phyloP scores from a whole-genome alignment of 768 basidiomycete genomes.

The Glaciozyma antarctica region DNA sequence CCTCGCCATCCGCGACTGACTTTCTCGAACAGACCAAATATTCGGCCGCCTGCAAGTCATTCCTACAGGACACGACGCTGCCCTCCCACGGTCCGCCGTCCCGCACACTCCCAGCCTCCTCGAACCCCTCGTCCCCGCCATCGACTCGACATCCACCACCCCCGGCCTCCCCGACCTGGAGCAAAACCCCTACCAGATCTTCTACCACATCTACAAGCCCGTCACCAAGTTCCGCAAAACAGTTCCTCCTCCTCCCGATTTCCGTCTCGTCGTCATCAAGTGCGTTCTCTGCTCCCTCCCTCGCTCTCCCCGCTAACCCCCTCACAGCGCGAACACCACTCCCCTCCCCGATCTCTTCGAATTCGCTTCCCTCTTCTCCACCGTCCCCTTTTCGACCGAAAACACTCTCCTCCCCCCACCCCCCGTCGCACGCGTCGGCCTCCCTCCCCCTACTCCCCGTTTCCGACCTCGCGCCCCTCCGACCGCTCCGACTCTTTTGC shows the following conservation, averaged over 20 bases:
- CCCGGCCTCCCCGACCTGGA: conserved; percentile 20
- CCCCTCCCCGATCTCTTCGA: conserved; percentile 73
- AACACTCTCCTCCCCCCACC: conserved; percentile 14
- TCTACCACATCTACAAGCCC: conserved; percentile 88
- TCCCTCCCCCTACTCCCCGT: background rate
- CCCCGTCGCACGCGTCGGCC: background rate
- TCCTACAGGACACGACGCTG: conserved; percentile 53
- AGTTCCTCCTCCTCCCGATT: conserved; percentile 68
- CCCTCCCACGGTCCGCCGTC: conserved; percentile 38
- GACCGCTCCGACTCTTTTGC: background rate
- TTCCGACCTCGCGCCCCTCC: background rate
- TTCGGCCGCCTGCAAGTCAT: conserved; percentile 65
- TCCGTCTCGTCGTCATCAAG: conserved; percentile 77
- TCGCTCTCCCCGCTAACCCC: background rate
- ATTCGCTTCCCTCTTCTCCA: conserved; percentile 59
- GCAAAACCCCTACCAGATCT: conserved; percentile 62
- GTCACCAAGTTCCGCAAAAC: conserved; percentile 72
- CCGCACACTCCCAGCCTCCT: conserved; percentile 32
- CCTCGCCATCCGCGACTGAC: background rate
- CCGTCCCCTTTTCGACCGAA: conserved; percentile 13
- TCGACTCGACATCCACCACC: conserved; percentile 10
- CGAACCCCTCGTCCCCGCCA: conserved; percentile 27
- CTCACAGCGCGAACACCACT: conserved; percentile 63
- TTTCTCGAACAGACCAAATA: conserved; percentile 49
- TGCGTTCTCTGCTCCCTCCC: conserved; percentile 40